Evolutionary conservation across 2,329 filamentous ascomycete genomes (phyloP).

Genomic region (Calonectria pauciramosa): DNA sequence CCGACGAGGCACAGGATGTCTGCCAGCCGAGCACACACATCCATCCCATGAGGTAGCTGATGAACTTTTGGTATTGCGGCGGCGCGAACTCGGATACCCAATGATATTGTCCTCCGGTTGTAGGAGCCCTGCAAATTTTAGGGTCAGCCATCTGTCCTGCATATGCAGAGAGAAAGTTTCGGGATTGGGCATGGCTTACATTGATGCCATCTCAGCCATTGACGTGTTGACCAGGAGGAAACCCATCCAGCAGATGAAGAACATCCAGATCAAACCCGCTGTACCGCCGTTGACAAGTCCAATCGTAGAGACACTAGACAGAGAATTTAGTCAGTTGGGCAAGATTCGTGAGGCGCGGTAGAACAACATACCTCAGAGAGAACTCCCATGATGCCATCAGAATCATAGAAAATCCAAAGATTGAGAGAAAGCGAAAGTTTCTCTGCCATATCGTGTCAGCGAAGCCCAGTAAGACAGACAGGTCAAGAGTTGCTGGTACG

Average conservation of each 20-base stretch:
- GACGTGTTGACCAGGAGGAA: conserved; percentile 56
- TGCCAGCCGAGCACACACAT: conserved; percentile 62
- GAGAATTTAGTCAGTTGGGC: neutral
- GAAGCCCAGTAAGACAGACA: neutral
- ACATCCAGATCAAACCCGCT: conserved; percentile 61
- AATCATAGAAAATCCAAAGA: conserved; percentile 62
- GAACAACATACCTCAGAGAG: conserved; percentile 49
- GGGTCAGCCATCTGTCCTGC: neutral
- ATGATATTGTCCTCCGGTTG: conserved; percentile 70
- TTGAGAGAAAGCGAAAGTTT: conserved; percentile 61
- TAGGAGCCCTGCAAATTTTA: conserved; percentile 57
- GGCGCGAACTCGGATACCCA: conserved; percentile 70
- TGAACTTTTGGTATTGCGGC: conserved; percentile 60
- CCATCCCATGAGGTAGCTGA: conserved; percentile 67
- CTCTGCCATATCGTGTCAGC: conserved; percentile 42
- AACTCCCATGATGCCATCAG: conserved; percentile 61
- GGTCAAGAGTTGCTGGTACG: neutral
- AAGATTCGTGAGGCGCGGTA: rapidly evolving
- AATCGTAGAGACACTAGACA: conserved; percentile 34
- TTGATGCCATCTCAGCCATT: conserved; percentile 65
- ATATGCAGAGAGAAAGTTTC: neutral
- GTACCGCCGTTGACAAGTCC: conserved; percentile 58
- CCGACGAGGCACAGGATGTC: conserved; percentile 53
- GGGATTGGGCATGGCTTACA: conserved; percentile 42
- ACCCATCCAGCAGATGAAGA: conserved; percentile 55